Conservation (phyloP, 2,329 filamentous ascomycete genomes). For the Botryotinia calthae region DNA sequence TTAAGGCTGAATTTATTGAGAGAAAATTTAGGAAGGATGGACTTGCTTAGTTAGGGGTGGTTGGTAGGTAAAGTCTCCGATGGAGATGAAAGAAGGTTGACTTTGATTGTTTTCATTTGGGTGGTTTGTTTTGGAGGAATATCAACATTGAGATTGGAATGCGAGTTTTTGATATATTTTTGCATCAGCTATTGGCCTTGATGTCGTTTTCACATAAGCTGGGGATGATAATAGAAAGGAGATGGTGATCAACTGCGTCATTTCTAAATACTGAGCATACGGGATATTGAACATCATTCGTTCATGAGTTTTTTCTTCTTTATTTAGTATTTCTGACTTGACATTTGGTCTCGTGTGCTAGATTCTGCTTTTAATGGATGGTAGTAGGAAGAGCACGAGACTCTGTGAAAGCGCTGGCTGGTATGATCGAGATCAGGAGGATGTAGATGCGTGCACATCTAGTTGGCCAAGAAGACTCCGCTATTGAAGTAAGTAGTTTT, state of each 20-base stretch:
- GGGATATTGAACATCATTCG: not conserved
- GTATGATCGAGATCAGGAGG: not conserved
- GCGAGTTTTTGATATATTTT: not conserved
- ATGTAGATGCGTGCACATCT: not conserved
- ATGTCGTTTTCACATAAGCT: not conserved
- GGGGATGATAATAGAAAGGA: too few species aligned
- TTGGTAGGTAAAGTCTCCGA: not conserved
- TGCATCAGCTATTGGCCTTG: not conserved
- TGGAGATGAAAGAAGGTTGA: too few species aligned
- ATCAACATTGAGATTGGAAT: not conserved
- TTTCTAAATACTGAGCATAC: not conserved
- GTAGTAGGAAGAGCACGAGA: not conserved
- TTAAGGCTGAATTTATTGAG: slow-evolving; percentile 35
- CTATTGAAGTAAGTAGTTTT: not conserved
- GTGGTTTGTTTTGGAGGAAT: not conserved
- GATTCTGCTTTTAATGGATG: not conserved
- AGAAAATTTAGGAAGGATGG: slow-evolving; percentile 35
- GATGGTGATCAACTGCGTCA: not conserved
- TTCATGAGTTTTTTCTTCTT: not conserved
- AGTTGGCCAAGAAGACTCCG: not conserved
- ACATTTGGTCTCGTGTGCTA: not conserved
- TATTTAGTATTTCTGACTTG: not conserved
- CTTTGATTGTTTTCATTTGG: not conserved
- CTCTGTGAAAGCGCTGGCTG: not conserved
- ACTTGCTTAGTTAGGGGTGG: not conserved